Conservation (phyloP, 1,139 yeast species). For the Nakaseomyces sp. region DNA sequence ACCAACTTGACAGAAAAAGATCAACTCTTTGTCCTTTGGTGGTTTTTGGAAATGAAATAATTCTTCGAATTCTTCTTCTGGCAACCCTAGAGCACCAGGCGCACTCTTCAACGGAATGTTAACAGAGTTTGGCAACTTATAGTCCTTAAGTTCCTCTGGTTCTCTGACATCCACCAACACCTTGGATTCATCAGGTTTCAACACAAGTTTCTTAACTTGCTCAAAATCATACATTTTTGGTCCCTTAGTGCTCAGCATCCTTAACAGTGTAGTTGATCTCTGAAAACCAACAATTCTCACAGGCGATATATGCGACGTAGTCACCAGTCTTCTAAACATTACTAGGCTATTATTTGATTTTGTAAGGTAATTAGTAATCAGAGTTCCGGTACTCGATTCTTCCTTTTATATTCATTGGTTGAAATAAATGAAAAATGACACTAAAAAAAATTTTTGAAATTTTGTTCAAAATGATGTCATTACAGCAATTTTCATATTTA, state of each 20-base stretch:
- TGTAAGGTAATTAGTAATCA: too few relatives aligned
- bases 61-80: slow-evolving; percentile 70
- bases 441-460: too few relatives aligned
- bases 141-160: slow-evolving; percentile 63
- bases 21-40: slow-evolving; percentile 53
- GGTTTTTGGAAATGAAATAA: slow-evolving; percentile 85
- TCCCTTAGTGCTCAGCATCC: slow-evolving; percentile 15
- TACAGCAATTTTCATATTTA: too few relatives aligned
- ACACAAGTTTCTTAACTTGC: slow-evolving; percentile 44
- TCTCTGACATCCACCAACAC: slow-evolving; percentile 86
- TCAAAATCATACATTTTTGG: slow-evolving; percentile 45
- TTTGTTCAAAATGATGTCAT: too few relatives aligned
- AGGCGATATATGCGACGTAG: not conserved
- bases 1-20: slow-evolving; percentile 90
- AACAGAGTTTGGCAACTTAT: slow-evolving; percentile 72
- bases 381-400: too few relatives aligned
- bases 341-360: too few relatives aligned
- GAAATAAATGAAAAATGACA: too few relatives aligned
- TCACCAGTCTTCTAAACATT: slow-evolving; percentile 10
- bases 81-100: slow-evolving; percentile 86
- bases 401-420: too few relatives aligned
- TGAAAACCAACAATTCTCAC: slow-evolving; percentile 2
- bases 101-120: slow-evolving; percentile 85
- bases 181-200: slow-evolving; percentile 36
- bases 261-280: slow-evolving; percentile 5